Evolutionary conservation across 2,329 filamentous ascomycete species (phyloP), one percentile per base, ranked within the genome.

Genomic region (Grosmannia clavigera): DNA sequence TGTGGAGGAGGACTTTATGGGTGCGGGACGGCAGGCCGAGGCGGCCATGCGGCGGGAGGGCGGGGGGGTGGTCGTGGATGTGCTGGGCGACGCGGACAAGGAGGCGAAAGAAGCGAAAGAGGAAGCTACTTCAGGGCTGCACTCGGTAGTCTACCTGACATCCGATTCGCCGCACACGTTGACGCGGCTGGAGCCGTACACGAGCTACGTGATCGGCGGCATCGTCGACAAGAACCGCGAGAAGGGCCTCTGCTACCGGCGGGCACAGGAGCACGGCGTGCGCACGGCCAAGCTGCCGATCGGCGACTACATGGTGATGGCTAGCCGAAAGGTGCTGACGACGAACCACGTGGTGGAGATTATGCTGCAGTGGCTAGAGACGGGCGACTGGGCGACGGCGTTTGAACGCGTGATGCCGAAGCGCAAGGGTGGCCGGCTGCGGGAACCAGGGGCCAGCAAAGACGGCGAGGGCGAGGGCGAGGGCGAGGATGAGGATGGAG

Each of bases 341-440:
- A 96, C 92, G 9, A 99, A 97, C 69, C 94, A 99, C 69, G 94
- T 99, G 1, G 83, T 94, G 55, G 92, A 97, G 73, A 97, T 99
- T 64, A 96, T 99, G 90, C 75, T 96, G 54, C 85, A 84, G 65
- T 99, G 92, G 91, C 73, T 99, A 59, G 90, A 96, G 72, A 83
- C 83, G 56, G 89, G 88, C 2, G 88, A 97, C 70, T 99, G 94
- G 94, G 92, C 87, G 1, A 78, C 88, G 68, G 92, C 94, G 0
- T 99, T 99, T 70, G 75, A 92, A 73, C 80, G 83, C 57, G 90
- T 95, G 3, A 92, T 99, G 66, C 94, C 94, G 0, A 91, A 90
- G 73, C 79, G 94, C 63, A 99, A 99, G 72, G 90, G 90, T 0
- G 90, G 87, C 0, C 81, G 79, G 59, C 69, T 95, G 66, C 89